Evolutionary conservation across 768 basidiomycete genomes (phyloP), one percentile per base, ranked within the genome.

Genomic region (Xerocomellus chrysenteron): DNA sequence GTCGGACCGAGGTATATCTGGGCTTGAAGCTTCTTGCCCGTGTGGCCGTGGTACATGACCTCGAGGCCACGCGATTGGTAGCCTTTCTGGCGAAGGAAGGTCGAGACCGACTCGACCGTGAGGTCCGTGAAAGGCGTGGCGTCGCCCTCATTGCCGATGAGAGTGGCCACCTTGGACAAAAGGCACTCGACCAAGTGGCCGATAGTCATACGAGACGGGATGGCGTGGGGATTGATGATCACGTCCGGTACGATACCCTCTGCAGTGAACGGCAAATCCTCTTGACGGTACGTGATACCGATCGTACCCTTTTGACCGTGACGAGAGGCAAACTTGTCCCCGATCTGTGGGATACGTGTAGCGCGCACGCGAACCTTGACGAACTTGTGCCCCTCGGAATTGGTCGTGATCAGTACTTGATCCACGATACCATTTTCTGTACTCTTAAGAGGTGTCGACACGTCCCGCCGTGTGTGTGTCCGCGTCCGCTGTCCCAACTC

Each of bases 291-390:
- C 0, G 96, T 98, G 74, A 99, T 97, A 75, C 97, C 97, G 60
- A 98, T 96, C 11, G 97, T 99, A 74, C 97, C 97, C 79, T 99
- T 99, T 76, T 99, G 97, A 66, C 97, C 97, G 68, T 99, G 97
- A 68, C 97, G 91, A 46, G 97, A 99, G 2, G 97, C 97, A 63
- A 99, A 99, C 75, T 99, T 99, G 80, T 99, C 97, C 40, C 97
- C 97, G 52, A 90, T 97, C 72, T 99, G 96, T 32, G 97, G 97
- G 43, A 66, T 99, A 76, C 97, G 92, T 8, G 94, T 96, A 19
- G 96, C 92, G 43, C 97, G 84, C 28, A 98, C 90, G 45, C 97
- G 90, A 61, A 99, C 89, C 78, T 98, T 98, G 73, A 98, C 97
- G 66, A 99, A 98, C 68, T 98, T 98, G 70, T 94, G 87, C 2